Evolutionary conservation across 2,329 filamentous ascomycete species (phyloP), one percentile per base, ranked within the genome.

Genomic region (Hymenoscyphus scutula): DNA sequence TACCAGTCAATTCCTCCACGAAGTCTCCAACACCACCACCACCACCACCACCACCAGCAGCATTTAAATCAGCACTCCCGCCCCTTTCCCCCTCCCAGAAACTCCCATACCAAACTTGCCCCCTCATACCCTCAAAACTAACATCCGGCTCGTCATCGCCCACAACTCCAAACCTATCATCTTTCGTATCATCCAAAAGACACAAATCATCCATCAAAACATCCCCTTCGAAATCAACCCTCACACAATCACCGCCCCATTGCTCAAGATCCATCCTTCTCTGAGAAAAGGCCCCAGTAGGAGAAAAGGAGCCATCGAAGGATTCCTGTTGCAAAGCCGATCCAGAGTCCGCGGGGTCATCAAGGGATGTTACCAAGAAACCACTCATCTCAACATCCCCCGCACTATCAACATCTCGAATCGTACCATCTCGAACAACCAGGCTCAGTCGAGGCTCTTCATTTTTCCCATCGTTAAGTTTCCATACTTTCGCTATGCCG

Each of bases 401-500:
- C 15, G 65, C 64, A 29, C 27, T 51, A 53, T 65, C 62, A 34
- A 56, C n/a, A 19, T 69, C 61, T 30, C 71, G 65, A 38, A 74
- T 59, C 5, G 71, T 72, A 4, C 73, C 73, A 65, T 75, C 73
- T 61, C 70, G 62, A 27, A 69, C 59, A 17, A 74, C 68, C 23
- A 59, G 65, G 15, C 60, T 30, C n/a, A 58, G 62, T 37, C 57
- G 55, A 7, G 63, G 23, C n/a, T 25, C 34, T 27, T 63, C 62
- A 19, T 59, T 17, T 19, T 58, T 57, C 8, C 68, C 71, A 62
- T 64, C 72, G 13, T 78, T 76, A 5, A 84, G 70, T 59, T 80
- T 77, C 75, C 81, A 83, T 6, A 78, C 76, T 5, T 72, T 76
- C 2, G 79, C 80, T 62, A 76, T 71, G 0, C 80, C 79, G 38